Evolutionary conservation across 2,329 filamentous ascomycete species (phyloP), one percentile per base, ranked within the genome.

Genomic region (Monilinia fructicola): DNA sequence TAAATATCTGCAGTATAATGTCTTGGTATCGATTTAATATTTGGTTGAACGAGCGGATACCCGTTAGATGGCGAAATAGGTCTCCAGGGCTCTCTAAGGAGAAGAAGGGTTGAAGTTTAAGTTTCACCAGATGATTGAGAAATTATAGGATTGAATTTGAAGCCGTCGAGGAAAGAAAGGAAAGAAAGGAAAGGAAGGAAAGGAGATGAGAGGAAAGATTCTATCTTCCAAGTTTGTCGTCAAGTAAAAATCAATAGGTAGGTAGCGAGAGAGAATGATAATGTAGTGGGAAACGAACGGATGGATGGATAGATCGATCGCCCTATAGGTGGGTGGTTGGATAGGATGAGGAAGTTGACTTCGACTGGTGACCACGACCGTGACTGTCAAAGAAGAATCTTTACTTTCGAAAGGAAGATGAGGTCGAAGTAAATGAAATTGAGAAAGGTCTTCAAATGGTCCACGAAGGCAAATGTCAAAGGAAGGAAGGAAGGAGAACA

Each of bases 1-100:
- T 28, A n/a, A 64, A n/a, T 58, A 58, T 40, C 38, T 56, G 62
- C 53, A 64, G 52, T 48, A 64, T 26, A n/a, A 46, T 58, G 62
- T 64, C 62, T 64, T 54, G 53, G 53, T 56, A 46, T 31, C n/a
- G 53, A 64, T 35, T 38, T 38, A 46, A 44, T 48, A 18, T 55
- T 55, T 55, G 52, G 11, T 35, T 64, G 53, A 58, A 64, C 28
- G 62, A 64, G 31, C 40, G 62, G 40, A 50, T 26, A 16, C 42
- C 53, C 28, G 42, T 26, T 50, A 26, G n/a, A 58, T 56, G 59
- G 62, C 53, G 53, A 64, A 46, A 58, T 40, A 9, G 4, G 4
- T 46, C 18, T 23, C 55, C 28, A 9, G 4, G 4, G n/a, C 18
- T 23, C 55, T n/a, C 62, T 50, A 40, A 38, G 40, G 35, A 18